A percentile compares a stretch with the other conserved stretches of the same genome.
Conservation (phyloP, 345 rosid genomes). For the Populus alba region DNA sequence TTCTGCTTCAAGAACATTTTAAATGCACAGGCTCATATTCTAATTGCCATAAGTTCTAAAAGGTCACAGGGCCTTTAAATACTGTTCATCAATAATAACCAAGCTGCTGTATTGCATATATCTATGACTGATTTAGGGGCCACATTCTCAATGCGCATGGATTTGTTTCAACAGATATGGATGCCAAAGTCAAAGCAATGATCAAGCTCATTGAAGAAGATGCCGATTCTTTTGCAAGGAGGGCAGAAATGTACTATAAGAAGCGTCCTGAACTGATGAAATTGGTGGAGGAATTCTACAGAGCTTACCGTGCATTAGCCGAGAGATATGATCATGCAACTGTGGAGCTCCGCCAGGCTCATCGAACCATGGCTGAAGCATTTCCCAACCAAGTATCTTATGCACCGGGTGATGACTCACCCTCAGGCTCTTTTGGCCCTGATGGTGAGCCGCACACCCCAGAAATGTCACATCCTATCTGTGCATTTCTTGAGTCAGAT, state of each 20-base stretch:
- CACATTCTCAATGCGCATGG: not conserved
- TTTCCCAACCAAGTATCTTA: conserved; percentile 31
- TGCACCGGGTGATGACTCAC: conserved; percentile 19
- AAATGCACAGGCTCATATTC: not conserved
- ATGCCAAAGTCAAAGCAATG: conserved; percentile 70
- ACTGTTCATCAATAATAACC: not conserved
- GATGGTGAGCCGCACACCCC: conserved; percentile 25
- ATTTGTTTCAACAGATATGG: conserved; percentile 60
- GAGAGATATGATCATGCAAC: conserved; percentile 85
- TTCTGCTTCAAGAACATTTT: not conserved
- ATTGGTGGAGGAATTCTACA: conserved; percentile 74
- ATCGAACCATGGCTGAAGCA: conserved; percentile 33
- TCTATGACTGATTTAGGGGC: not conserved
- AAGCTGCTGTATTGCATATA: not conserved
- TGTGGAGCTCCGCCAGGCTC: conserved; percentile 50
- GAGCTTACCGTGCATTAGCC: conserved; percentile 77
- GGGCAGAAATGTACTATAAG: conserved; percentile 83
- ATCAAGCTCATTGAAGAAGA: conserved; percentile 81
- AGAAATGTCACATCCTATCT: conserved; percentile 36
- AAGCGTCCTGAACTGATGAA: conserved; percentile 75
- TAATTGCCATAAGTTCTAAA: not conserved
- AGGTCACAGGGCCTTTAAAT: not conserved
- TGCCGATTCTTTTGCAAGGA: conserved; percentile 84
- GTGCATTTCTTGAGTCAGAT: conserved; percentile 39
- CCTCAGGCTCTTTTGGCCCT: conserved; percentile 10